Base-by-base conservation (phyloP, 2,329 filamentous ascomycete species). In the Fusarium sp. region DNA sequence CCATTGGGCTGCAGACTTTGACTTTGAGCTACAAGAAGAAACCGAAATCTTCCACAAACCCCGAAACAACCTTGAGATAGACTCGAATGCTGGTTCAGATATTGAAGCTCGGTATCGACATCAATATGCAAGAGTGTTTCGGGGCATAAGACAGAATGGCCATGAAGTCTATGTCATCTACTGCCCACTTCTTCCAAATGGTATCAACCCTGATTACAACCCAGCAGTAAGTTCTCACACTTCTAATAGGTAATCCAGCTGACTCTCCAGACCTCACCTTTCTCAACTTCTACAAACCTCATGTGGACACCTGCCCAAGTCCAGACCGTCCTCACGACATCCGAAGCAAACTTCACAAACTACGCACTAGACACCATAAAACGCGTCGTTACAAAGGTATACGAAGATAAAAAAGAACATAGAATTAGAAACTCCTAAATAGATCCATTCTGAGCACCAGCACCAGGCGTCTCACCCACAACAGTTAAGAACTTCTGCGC, bases 231-330 rank as follows among this genome's bases (percentile, higher is more conserved):
- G 70, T 16, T 8, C 6, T 8, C 9, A 12, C 16, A 2, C 3
- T 8, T 11, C 5, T 3, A 0, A 9, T 0, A 0, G 0, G 2
- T 8, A 1, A 4, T 4, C 2, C 2, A 14, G 5, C 65, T 71
- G 8, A 75, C 11, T 0, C 0, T 4, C 0, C 2, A 75, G 73
- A 67, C 54, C 0, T 66, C 63, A 1, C 49, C 70, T 0, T 74
- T 75, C 5, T 75, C 73, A 0, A 75, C 67, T 0, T 75, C 73
- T 0, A 72, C 72, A 2, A 75, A 75, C 8, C 73, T 75, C 3
- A 54, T 75, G 22, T 75, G 73, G 73, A 68, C 68, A 0, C 73
- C 73, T 0, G 50, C 66, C 1, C 73, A 75, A 11, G 63, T 75
- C 1, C 67, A 62, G 12, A 44, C 27, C 1, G 43, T 75, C 0